Evolutionary conservation across 805 yeast species (phyloP).

Genomic region (Wickerhamomyces canadensis): DNA sequence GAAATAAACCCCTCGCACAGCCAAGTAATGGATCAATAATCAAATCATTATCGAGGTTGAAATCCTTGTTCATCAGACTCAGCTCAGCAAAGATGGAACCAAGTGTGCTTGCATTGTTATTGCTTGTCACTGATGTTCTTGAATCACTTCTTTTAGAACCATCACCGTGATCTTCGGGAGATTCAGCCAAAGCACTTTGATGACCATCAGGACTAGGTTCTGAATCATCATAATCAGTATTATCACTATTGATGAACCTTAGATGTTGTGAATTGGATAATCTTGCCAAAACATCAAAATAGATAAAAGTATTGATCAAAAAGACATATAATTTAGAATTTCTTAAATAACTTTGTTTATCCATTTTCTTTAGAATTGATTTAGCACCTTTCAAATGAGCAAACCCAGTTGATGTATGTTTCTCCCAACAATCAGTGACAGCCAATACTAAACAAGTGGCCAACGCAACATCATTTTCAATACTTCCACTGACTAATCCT

Average conservation of each 20-base stretch:
- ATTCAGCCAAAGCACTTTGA: neutral
- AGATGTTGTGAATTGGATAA: constrained; percentile 44
- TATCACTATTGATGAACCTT: neutral
- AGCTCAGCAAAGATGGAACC: neutral
- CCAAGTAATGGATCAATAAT: constrained; percentile 61
- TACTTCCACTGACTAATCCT: constrained; percentile 40
- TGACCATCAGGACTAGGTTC: neutral
- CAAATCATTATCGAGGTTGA: constrained; percentile 3
- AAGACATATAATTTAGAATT: constrained; percentile 17
- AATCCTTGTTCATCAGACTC: constrained; percentile 3
- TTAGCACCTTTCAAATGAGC: constrained; percentile 66
- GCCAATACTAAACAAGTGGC: constrained; percentile 61
- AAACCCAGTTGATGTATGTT: constrained; percentile 60
- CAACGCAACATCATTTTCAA: constrained; percentile 61
- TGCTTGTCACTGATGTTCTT: no score
- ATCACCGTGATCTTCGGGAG: neutral
- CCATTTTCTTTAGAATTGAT: constrained; percentile 46
- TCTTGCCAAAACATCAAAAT: constrained; percentile 61
- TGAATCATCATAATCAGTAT: neutral
- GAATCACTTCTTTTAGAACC: no score
- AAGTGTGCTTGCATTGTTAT: neutral
- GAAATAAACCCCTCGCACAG: constrained; percentile 58
- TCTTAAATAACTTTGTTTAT: constrained; percentile 6
- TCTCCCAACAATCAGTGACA: constrained; percentile 64
- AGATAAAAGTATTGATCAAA: constrained; percentile 49